Base-by-base conservation (phyloP, 2,329 filamentous ascomycete genomes). In the Cryphonectria parasitica region DNA sequence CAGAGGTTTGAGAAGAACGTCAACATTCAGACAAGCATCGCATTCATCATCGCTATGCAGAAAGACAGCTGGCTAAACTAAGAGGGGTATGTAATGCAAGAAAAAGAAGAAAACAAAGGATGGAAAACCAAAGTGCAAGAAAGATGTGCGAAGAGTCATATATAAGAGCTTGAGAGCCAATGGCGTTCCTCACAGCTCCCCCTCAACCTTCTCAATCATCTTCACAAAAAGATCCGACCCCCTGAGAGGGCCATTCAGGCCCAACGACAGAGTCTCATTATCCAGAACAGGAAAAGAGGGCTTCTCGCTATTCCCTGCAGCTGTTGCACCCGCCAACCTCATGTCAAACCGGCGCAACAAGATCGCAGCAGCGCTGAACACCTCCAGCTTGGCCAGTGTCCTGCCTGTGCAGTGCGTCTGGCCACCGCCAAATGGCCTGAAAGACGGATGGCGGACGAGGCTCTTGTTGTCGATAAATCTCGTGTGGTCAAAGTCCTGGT, bases 301-400 rank as follows among this genome's bases (percentile, higher is more conserved):
- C 39, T 31, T 34, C 5, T 31, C 3, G 15, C 11, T 28, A 3
- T 58, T 11, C 10, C 64, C 49, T 22, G 34, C 34, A 3, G 19
- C 45, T 10, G 22, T 11, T n/a, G 19, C 19, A 49, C 15, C 28
- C n/a, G 52, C 49, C 49, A 67, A 25, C 17, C 25, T 58, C n/a
- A 67, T 41, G 11, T 67, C 54, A 22, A 67, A 67, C 3, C 65
- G 65, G 54, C 43, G 65, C 52, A 67, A 15, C 52, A 67, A 11
- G 36, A 60, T 67, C 3, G 65, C 65, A 15, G 56, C 65, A 28
- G 39, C 52, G 34, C 52, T 60, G 52, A 67, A 67, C 17, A 67
- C 65, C 39, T 67, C 65, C n/a, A 58, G 36, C 52, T 60, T 58
- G 25, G 65, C 65, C 31, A 67, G 52, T 5, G 65, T 60, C 31